These are phyloP conservation scores for Leavenworthia alabamica DNA, from an alignment of 345 rosid species.

Conservation along the genomic window DNA sequence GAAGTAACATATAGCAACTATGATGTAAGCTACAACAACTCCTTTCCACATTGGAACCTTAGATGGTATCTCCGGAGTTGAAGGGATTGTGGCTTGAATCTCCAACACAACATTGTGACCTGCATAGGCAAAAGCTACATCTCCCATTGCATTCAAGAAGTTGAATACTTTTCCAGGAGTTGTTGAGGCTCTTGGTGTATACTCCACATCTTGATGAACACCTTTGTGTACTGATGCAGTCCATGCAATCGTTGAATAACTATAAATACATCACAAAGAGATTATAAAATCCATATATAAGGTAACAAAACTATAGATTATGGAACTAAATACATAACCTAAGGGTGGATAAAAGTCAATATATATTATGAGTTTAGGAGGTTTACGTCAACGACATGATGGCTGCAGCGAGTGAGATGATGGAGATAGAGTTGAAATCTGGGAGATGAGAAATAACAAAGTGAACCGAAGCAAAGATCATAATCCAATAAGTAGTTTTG, in stretches of 20 bases:
- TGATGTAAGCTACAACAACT: conserved; percentile 57
- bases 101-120: conserved; percentile 88
- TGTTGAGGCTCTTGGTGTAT: conserved; percentile 43
- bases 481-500: conserved; percentile 49
- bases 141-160: conserved; percentile 69
- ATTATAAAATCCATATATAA: not conserved
- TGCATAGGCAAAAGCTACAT: conserved; percentile 83
- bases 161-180: conserved; percentile 34
- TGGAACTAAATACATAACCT: no score
- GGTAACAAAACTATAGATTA: no score
- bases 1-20: conserved; percentile 86
- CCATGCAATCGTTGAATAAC: conserved; percentile 82
- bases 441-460: conserved; percentile 58
- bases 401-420: conserved; percentile 56
- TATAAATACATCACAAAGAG: conserved; percentile 15
- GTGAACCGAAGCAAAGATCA: conserved; percentile 52
- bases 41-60: conserved; percentile 89
- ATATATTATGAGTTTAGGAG: no score
- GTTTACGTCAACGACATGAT: conserved; percentile 63
- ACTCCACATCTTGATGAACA: conserved; percentile 42
- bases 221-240: conserved; percentile 46
- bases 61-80: conserved; percentile 76
- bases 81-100: conserved; percentile 92
- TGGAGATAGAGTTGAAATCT: conserved; percentile 54
- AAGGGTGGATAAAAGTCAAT: no score